These are phyloP conservation scores for Auriscalpium vulgare DNA, from an alignment of 768 basidiomycete genomes.

Conservation along the genomic window DNA sequence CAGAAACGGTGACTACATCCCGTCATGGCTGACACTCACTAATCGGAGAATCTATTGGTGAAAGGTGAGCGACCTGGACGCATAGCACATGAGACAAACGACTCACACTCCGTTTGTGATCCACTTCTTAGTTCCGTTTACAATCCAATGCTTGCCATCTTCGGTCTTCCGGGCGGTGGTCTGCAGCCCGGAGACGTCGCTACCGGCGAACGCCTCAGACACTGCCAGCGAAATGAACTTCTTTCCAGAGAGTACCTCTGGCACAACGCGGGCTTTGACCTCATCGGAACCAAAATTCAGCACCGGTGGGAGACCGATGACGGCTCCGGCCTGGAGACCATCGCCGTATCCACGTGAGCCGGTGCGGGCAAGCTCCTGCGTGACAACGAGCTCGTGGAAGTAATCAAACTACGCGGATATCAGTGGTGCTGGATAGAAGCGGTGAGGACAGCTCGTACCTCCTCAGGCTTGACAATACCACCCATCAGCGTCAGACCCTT, in stretches of 20 bases:
- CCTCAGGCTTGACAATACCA: constrained; percentile 70
- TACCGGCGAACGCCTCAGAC: constrained; percentile 82
- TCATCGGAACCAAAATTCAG: constrained; percentile 71
- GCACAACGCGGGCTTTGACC: constrained; percentile 45
- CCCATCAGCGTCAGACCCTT: constrained; percentile 70
- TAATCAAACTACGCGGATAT: constrained; percentile 54
- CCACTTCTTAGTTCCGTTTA: constrained; percentile 87
- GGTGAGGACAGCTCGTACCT: constrained; percentile 31
- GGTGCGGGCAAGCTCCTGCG: constrained; percentile 66
- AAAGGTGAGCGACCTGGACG: neutral
- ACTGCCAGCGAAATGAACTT: constrained; percentile 86
- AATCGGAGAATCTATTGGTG: constrained; percentile 31
- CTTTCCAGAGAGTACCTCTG: constrained; percentile 61
- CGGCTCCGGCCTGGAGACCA: constrained; percentile 66
- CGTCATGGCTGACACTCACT: constrained; percentile 13
- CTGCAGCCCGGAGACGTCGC: constrained; percentile 73
- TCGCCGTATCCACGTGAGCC: constrained; percentile 76
- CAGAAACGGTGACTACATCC: constrained; percentile 1
- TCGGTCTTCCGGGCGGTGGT: constrained; percentile 73
- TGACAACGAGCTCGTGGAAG: constrained; percentile 81
- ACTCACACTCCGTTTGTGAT: constrained; percentile 68
- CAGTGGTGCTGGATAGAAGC: neutral
- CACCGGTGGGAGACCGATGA: constrained; percentile 81
- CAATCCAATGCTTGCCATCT: constrained; percentile 78
- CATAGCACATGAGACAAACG: neutral